Evolutionary conservation across 2,329 filamentous ascomycete species (phyloP).

Genomic region (Stemphylium lycopersici): DNA sequence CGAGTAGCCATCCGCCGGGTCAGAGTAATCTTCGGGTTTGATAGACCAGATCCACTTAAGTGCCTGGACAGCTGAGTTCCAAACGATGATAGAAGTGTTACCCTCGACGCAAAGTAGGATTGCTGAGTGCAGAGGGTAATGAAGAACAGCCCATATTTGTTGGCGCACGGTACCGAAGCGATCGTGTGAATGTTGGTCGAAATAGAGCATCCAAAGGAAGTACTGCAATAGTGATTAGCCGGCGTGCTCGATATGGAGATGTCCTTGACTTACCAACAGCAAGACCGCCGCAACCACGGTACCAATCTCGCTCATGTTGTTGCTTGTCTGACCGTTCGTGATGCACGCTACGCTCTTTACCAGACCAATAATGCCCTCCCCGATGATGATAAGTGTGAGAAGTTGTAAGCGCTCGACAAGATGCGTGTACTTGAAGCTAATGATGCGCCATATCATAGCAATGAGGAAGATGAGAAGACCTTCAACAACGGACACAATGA

Average conservation of each 20-base stretch:
- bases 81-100: slow-evolving; percentile 36
- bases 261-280: slow-evolving; percentile 13
- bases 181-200: slow-evolving; percentile 57
- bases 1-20: slow-evolving; percentile 23
- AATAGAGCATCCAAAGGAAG: slow-evolving; percentile 67
- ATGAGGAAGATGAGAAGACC: slow-evolving; percentile 30
- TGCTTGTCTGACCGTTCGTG: slow-evolving; percentile 25
- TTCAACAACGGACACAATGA: slow-evolving; percentile 27
- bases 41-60: slow-evolving; percentile 29
- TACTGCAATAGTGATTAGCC: slow-evolving; percentile 12
- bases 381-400: slow-evolving; percentile 67
- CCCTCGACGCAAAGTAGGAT: slow-evolving; percentile 67
- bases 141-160: slow-evolving; percentile 61
- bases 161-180: slow-evolving; percentile 60
- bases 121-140: slow-evolving; percentile 66
- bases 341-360: slow-evolving; percentile 46
- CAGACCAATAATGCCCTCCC: slow-evolving; percentile 66
- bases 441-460: slow-evolving; percentile 53
- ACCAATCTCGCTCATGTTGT: slow-evolving; percentile 27
- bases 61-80: slow-evolving; percentile 32
- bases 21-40: slow-evolving; percentile 17
- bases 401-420: slow-evolving; percentile 64
- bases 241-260: no score
- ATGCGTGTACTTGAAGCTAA: slow-evolving; percentile 65
- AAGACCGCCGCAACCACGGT: slow-evolving; percentile 28